Evolutionary conservation across 345 rosid species (phyloP).

Genomic region (Rhodomyrtus tomentosa): DNA sequence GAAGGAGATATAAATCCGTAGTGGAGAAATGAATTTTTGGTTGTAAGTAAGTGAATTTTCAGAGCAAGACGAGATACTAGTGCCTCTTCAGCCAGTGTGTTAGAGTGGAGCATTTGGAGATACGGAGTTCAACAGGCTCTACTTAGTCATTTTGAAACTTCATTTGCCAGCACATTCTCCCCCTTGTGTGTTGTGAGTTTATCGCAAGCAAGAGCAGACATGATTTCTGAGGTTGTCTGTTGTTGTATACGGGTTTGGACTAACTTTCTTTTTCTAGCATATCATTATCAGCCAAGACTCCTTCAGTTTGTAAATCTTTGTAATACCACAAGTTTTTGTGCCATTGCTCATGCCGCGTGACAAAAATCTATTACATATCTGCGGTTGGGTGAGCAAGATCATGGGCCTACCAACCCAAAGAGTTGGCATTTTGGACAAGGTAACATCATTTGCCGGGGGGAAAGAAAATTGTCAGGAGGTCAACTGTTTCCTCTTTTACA

Average conservation of each 20-base stretch:
- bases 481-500: background rate
- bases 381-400: background rate
- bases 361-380: background rate
- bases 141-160: background rate
- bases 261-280: background rate
- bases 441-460: background rate
- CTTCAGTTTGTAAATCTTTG: background rate
- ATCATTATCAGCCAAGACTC: background rate
- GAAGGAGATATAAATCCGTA: background rate
- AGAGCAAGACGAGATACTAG: background rate
- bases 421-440: background rate
- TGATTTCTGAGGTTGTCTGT: background rate
- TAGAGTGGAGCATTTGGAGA: background rate
- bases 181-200: background rate
- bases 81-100: background rate
- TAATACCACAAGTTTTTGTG: background rate
- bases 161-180: background rate
- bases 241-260: background rate
- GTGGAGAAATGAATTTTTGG: background rate
- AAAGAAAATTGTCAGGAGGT: background rate
- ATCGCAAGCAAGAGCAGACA: background rate
- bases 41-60: background rate
- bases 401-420: background rate
- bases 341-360: background rate
- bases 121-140: background rate